Evolutionary conservation across 345 rosid genomes (phyloP), one percentile per base, ranked within the genome.

Genomic region (Hypericum perforatum): DNA sequence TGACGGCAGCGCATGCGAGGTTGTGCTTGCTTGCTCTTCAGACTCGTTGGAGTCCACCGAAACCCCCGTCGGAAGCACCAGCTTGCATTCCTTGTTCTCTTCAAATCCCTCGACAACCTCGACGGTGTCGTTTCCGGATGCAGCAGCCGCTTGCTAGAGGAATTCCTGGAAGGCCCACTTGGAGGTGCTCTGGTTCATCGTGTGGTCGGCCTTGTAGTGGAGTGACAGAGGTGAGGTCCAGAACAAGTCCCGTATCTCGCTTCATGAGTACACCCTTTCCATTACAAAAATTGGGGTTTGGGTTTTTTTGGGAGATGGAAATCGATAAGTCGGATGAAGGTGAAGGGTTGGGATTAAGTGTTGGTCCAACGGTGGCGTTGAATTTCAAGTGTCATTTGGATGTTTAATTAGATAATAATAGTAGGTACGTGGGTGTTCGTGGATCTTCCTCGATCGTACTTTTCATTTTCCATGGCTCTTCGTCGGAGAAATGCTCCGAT

Each of bases 1-100:
- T 62, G 12, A 67, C 71, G 8, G 66, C 66, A 14, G 71, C 71
- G 16, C 71, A 67, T 16, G 71, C 71, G 15, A 67, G 47, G 15
- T 42, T 61, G 59, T 61, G 66, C 42, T 67, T n/a, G n/a, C n/a
- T n/a, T 61, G 38, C 63, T 57, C 45, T 61, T 67, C 7, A 67
- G 57, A 61, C 9, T 61, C 58, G 16, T 61, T 63, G 12, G 71
- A 61, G 37, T 61, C 71, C 58, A 41, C 71, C 29, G 62, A 57
- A 52, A 54, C 11, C 42, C 11, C 38, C 11, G 64, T 41, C 32
- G 32, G 32, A 1, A 4, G 32, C 32, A 4, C 32, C 2, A 22
- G 32, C 7, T 22, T 22, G 4, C 2, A 22, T 1, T 22, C 32
- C 1, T 4, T 4, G 32, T 4, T 22, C 32, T 1, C 32, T 22